phyloP scores from a whole-genome alignment of 192 early-diverging fungal genomes.

The Coemansia sp. region DNA sequence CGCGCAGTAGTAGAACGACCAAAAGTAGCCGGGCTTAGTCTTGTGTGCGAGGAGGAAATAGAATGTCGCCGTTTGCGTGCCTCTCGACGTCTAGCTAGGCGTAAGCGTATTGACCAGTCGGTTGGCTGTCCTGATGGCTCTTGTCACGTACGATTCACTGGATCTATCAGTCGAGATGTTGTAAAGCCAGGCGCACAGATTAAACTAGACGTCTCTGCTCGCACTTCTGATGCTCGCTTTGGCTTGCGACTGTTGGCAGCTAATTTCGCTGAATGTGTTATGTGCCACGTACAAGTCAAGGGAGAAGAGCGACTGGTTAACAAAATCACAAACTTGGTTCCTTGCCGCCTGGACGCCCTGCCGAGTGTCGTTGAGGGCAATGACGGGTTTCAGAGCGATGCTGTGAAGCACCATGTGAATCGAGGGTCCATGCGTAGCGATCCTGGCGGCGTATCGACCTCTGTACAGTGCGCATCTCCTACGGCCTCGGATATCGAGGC shows the following conservation, averaged over 20 bases:
- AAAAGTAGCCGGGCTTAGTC: conserved; percentile 4
- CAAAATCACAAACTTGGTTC: conserved; percentile 35
- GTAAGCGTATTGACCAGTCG: conserved; percentile 47
- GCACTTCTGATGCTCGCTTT: conserved; percentile 47
- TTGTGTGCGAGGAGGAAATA: conserved; percentile 33
- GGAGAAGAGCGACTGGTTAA: conserved; percentile 52
- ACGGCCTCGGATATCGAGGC: not conserved
- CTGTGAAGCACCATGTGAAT: not conserved
- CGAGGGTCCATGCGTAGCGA: conserved; percentile 17
- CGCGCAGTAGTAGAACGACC: conserved; percentile 19
- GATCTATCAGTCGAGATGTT: conserved; percentile 41
- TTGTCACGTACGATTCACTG: conserved; percentile 49
- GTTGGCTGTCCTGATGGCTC: conserved; percentile 55
- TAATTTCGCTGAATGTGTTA: conserved; percentile 45
- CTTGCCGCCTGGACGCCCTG: conserved; percentile 35
- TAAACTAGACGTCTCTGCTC: conserved; percentile 35
- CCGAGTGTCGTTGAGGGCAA: not conserved
- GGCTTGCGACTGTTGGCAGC: conserved; percentile 42
- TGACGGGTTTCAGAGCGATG: not conserved
- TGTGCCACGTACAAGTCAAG: conserved; percentile 49
- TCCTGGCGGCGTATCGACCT: not conserved
- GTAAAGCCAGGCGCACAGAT: conserved; percentile 43
- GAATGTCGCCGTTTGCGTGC: conserved; percentile 25
- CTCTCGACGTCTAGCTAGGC: conserved; percentile 31
- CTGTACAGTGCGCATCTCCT: conserved; percentile 1